Conservation (phyloP, 2,329 filamentous ascomycete species). For the Fusarium staphyleae region DNA sequence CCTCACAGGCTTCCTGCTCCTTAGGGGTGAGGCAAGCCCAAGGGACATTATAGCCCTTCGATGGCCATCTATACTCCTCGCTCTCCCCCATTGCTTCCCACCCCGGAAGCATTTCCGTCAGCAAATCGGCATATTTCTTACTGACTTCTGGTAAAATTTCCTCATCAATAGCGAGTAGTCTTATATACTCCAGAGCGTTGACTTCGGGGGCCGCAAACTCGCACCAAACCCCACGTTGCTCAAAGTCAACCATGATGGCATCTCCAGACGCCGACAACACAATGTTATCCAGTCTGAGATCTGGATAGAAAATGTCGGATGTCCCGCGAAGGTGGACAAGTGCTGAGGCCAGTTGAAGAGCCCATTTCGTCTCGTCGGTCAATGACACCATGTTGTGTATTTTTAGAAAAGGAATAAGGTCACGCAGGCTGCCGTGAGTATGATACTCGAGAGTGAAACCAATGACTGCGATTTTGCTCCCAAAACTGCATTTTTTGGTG, state of each 20-base stretch:
- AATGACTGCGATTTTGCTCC: slow-evolving; percentile 61
- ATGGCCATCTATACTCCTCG: slow-evolving; percentile 57
- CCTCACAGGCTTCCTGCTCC: slow-evolving; percentile 65
- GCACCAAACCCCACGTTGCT: slow-evolving; percentile 69
- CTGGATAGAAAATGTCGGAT: slow-evolving; percentile 61
- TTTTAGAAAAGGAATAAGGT: slow-evolving; percentile 59
- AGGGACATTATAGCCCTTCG: slow-evolving; percentile 60
- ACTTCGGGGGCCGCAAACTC: slow-evolving; percentile 68
- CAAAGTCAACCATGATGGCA: slow-evolving; percentile 66
- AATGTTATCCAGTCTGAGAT: slow-evolving; percentile 66
- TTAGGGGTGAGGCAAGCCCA: slow-evolving; percentile 60
- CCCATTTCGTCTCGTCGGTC: slow-evolving; percentile 60
- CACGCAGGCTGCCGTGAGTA: slow-evolving; percentile 60
- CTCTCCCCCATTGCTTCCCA: slow-evolving; percentile 52
- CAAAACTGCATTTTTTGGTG: slow-evolving; percentile 63
- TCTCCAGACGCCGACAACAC: slow-evolving; percentile 57
- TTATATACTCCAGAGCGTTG: slow-evolving; percentile 64
- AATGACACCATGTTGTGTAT: slow-evolving; percentile 53
- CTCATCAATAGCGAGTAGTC: slow-evolving; percentile 60
- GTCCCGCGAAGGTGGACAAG: slow-evolving; percentile 57
- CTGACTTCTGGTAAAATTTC: slow-evolving; percentile 51
- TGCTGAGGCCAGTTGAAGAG: slow-evolving; percentile 59
- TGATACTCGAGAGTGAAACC: slow-evolving; percentile 66
- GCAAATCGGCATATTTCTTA: slow-evolving; percentile 50
- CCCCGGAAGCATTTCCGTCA: slow-evolving; percentile 54